Evolutionary conservation across 352 stramenopile species (phyloP).

Genomic region (Plasmopara halstedii): DNA sequence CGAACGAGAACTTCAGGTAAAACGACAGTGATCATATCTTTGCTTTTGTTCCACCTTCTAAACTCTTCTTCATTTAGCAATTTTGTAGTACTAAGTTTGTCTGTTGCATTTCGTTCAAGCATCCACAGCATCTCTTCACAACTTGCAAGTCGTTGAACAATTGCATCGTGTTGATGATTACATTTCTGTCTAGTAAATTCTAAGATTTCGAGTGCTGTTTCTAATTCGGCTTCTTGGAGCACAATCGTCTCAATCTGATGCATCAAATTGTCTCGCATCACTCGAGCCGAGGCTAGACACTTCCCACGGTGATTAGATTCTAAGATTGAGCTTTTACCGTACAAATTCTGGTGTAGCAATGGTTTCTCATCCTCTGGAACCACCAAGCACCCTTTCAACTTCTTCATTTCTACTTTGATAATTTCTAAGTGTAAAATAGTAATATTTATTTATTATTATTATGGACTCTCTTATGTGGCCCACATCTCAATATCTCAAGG

Average conservation of each 20-base stretch:
- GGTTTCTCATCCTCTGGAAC: slow-evolving; percentile 36
- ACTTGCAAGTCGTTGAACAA: slow-evolving; percentile 33
- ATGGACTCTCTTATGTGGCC: neutral
- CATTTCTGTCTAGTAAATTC: slow-evolving; percentile 45
- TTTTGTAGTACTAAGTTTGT: slow-evolving; percentile 4
- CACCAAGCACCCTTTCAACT: slow-evolving; percentile 39
- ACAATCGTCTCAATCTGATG: slow-evolving; percentile 51
- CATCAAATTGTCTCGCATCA: slow-evolving; percentile 49
- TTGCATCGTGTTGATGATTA: slow-evolving; percentile 34
- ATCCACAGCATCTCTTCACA: slow-evolving; percentile 35
- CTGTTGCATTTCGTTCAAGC: slow-evolving; percentile 17
- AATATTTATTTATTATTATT: too few species aligned
- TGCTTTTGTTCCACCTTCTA: slow-evolving; percentile 35
- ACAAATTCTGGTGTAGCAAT: slow-evolving; percentile 23
- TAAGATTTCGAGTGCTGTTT: slow-evolving; percentile 48
- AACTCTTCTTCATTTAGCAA: slow-evolving; percentile 28
- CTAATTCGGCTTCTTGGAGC: slow-evolving; percentile 52
- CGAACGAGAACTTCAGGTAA: slow-evolving; percentile 42
- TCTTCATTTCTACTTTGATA: slow-evolving; percentile 12
- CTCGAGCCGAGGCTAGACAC: slow-evolving; percentile 33
- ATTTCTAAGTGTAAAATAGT: slow-evolving; percentile 2
- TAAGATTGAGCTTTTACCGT: neutral
- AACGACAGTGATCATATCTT: slow-evolving; percentile 43
- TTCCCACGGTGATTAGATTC: neutral
- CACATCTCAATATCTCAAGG: neutral